These are phyloP conservation scores for Scutellaria barbata DNA, from an alignment of 257 asterid species.

Conservation along the genomic window DNA sequence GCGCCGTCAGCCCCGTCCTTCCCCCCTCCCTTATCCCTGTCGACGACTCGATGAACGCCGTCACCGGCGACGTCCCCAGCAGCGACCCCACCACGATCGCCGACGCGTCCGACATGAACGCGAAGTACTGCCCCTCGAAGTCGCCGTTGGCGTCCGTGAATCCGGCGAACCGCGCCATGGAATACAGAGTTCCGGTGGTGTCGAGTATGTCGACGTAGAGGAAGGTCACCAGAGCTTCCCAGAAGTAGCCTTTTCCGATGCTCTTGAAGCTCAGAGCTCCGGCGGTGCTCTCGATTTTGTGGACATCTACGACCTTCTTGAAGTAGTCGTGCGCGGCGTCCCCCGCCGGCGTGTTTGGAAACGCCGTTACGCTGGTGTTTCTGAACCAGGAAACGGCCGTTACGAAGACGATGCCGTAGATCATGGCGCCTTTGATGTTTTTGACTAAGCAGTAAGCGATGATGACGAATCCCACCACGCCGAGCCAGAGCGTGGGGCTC, in stretches of 20 bases:
- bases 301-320: slow-evolving; percentile 72
- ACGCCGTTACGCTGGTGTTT: slow-evolving; percentile 75
- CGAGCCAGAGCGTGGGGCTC: slow-evolving; percentile 91
- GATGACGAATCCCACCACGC: slow-evolving; percentile 73
- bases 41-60: slow-evolving; percentile 86
- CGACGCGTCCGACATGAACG: slow-evolving; percentile 93
- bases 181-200: slow-evolving; percentile 84
- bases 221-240: slow-evolving; percentile 87
- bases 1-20: slow-evolving; percentile 86
- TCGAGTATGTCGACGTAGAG: slow-evolving; percentile 84
- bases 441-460: slow-evolving; percentile 77
- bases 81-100: slow-evolving; percentile 79
- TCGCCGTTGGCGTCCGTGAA: slow-evolving; percentile 64
- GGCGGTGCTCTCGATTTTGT: slow-evolving; percentile 71
- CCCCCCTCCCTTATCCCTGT: slow-evolving; percentile 97
- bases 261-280: slow-evolving; percentile 78
- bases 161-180: slow-evolving; percentile 95
- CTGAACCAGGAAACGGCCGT: slow-evolving; percentile 92
- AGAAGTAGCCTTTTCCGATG: slow-evolving; percentile 66
- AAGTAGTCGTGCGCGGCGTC: slow-evolving; percentile 64
- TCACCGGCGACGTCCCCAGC: slow-evolving; percentile 90
- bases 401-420: slow-evolving; percentile 81
- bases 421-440: slow-evolving; percentile 85
- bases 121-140: slow-evolving; percentile 92
- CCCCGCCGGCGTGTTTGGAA: slow-evolving; percentile 65